Evolutionary conservation across 2,329 filamentous ascomycete genomes (phyloP).

Genomic region (Dactylonectria estremocensis): DNA sequence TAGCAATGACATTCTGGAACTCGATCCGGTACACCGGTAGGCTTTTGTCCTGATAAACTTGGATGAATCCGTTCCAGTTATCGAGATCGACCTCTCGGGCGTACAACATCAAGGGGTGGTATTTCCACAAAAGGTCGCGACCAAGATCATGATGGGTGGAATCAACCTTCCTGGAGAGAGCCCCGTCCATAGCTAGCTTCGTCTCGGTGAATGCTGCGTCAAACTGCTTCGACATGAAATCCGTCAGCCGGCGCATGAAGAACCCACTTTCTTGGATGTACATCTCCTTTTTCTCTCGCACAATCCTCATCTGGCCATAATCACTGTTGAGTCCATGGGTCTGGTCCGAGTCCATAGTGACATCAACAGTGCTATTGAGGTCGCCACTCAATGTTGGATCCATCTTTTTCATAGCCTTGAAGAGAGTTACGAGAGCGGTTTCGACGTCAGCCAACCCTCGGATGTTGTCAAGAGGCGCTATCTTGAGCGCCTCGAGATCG

Average conservation of each 20-base stretch:
- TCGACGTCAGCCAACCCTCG: slow-evolving; percentile 85
- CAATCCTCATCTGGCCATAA: slow-evolving; percentile 91
- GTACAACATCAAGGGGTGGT: slow-evolving; percentile 90
- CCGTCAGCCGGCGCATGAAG: slow-evolving; percentile 85
- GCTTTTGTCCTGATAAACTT: slow-evolving; percentile 84
- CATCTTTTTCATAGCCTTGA: slow-evolving; percentile 94
- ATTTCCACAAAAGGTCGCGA: slow-evolving; percentile 85
- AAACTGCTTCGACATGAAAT: slow-evolving; percentile 88
- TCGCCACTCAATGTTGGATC: slow-evolving; percentile 81
- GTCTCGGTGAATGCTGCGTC: slow-evolving; percentile 81
- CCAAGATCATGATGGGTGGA: slow-evolving; percentile 79
- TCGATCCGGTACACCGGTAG: slow-evolving; percentile 85
- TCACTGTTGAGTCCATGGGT: slow-evolving; percentile 75
- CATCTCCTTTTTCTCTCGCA: slow-evolving; percentile 94
- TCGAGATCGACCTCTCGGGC: slow-evolving; percentile 85
- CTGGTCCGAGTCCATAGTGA: slow-evolving; percentile 60
- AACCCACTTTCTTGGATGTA: slow-evolving; percentile 82
- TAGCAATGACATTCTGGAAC: slow-evolving; percentile 82
- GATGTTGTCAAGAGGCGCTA: slow-evolving; percentile 80
- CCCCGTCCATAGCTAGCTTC: slow-evolving; percentile 74
- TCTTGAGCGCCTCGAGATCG: slow-evolving; percentile 78
- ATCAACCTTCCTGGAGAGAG: slow-evolving; percentile 78
- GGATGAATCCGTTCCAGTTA: slow-evolving; percentile 86
- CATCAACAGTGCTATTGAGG: slow-evolving; percentile 60
- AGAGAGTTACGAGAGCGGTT: slow-evolving; percentile 82